phyloP scores from a whole-genome alignment of 192 early-diverging fungal genomes.

The Gryganskiella cystojenkinii region DNA sequence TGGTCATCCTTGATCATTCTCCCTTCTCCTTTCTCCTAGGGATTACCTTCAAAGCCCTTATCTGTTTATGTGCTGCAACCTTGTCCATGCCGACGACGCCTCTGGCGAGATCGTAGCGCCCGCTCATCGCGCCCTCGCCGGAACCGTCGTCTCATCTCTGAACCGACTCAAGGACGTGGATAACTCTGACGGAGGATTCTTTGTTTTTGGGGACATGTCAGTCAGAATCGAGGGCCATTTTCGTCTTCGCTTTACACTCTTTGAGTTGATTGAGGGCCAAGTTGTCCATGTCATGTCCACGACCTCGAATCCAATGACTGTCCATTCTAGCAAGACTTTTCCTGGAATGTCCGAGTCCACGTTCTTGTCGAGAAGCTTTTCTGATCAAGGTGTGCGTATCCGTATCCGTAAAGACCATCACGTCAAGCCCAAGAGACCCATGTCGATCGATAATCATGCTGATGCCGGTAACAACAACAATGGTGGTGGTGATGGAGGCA shows the following conservation, averaged over 20 bases:
- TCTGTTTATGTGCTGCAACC: conserved; percentile 95
- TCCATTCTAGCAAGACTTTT: conserved; percentile 88
- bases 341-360: conserved; percentile 96
- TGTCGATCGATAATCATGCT: conserved; percentile 6
- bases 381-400: conserved; percentile 95
- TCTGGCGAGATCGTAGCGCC: conserved; percentile 75
- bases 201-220: conserved; percentile 95
- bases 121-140: conserved; percentile 82
- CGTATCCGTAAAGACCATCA: conserved; percentile 89
- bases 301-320: conserved; percentile 77
- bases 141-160: conserved; percentile 89
- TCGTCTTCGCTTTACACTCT: conserved; percentile 83
- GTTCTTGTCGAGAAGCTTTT: conserved; percentile 87
- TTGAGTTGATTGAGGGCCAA: conserved; percentile 80
- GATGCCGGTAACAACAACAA: no score
- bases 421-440: conserved; percentile 45
- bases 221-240: conserved; percentile 86
- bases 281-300: conserved; percentile 74
- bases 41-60: conserved; percentile 79
- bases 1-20: neutral
- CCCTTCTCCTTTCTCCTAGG: conserved; percentile 9
- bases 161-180: conserved; percentile 88
- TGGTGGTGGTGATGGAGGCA: no score
- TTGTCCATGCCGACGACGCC: conserved; percentile 74
- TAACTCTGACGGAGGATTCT: conserved; percentile 90